A percentile compares a stretch with the other conserved stretches of the same genome.
phyloP scores from a whole-genome alignment of 2,329 filamentous ascomycete genomes.

The Bipolaris bicolor region DNA sequence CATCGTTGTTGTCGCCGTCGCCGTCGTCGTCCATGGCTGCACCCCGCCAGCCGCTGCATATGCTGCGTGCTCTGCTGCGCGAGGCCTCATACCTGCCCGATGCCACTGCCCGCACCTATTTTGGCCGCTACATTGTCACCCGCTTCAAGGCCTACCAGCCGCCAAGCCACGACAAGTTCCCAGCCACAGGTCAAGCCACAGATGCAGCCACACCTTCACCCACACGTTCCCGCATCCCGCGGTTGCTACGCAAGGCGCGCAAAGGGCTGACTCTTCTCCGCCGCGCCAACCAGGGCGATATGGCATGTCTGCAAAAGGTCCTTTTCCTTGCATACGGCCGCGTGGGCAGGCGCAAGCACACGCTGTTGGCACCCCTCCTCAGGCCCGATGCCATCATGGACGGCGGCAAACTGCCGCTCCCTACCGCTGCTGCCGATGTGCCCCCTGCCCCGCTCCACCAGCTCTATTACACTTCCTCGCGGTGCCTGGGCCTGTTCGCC shows the following conservation, averaged over 20 bases:
- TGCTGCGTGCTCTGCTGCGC: conserved; percentile 63
- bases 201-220: conserved; percentile 25
- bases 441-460: conserved; percentile 41
- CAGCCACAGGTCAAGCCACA: conserved; percentile 5
- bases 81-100: conserved; percentile 68
- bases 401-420: conserved; percentile 5
- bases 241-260: conserved; percentile 32
- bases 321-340: conserved; percentile 64
- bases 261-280: conserved; percentile 54
- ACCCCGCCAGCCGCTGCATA: conserved; percentile 46
- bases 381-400: conserved; percentile 28
- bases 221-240: conserved; percentile 31
- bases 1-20: neutral
- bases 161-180: conserved; percentile 12
- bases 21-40: conserved; percentile 20
- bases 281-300: conserved; percentile 64
- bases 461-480: conserved; percentile 45
- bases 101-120: conserved; percentile 57
- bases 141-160: conserved; percentile 57
- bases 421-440: neutral
- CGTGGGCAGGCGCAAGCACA: conserved; percentile 58
- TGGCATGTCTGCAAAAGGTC: conserved; percentile 57
- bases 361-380: conserved; percentile 47
- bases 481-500: conserved; percentile 40
- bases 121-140: conserved; percentile 55